Conservation (phyloP, 2,329 filamentous ascomycete species). For the Pseudogymnoascus destructans region DNA sequence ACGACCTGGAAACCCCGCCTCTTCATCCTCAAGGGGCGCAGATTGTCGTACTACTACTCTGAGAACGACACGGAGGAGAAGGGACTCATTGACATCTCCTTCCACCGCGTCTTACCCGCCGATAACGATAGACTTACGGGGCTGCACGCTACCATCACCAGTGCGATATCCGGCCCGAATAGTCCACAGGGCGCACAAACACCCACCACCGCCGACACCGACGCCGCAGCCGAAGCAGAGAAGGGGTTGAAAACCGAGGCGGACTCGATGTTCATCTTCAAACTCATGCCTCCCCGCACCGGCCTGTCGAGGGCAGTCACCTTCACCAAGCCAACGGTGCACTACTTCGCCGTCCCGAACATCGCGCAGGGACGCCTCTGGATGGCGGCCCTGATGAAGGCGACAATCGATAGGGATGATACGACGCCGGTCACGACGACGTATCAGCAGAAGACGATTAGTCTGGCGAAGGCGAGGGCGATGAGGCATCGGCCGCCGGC, state of each 20-base stretch:
- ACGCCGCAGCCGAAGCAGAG: slow-evolving; percentile 29
- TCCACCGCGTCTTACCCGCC: slow-evolving; percentile 88
- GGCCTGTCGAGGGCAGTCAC: slow-evolving; percentile 84
- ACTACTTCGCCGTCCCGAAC: slow-evolving; percentile 94
- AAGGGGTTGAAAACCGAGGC: slow-evolving; percentile 31
- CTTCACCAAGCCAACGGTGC: slow-evolving; percentile 93
- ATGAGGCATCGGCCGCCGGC: slow-evolving; percentile 85
- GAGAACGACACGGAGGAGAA: slow-evolving; percentile 88
- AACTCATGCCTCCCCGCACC: slow-evolving; percentile 79
- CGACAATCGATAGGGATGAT: slow-evolving; percentile 88
- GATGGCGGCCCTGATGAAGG: slow-evolving; percentile 99
- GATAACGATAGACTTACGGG: slow-evolving; percentile 84
- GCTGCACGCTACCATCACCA: slow-evolving; percentile 81
- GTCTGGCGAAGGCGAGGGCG: slow-evolving; percentile 70
- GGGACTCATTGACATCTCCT: slow-evolving; percentile 93
- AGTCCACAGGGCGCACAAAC: slow-evolving; percentile 36
- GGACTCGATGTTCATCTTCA: slow-evolving; percentile 90
- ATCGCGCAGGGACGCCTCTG: slow-evolving; percentile 78
- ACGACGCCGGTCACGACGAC: slow-evolving; percentile 70
- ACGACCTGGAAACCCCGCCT: slow-evolving; percentile 93
- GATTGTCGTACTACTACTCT: slow-evolving; percentile 90
- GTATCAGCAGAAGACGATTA: slow-evolving; percentile 95
- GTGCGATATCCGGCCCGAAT: slow-evolving; percentile 57
- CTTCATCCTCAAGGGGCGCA: slow-evolving; percentile 86
- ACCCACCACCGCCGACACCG: slow-evolving; percentile 32